A percentile compares a stretch with the other conserved stretches of the same genome.
These are phyloP conservation scores for Sphaerostilbella broomeana DNA, from an alignment of 2,329 filamentous ascomycete species.

Conservation along the genomic window DNA sequence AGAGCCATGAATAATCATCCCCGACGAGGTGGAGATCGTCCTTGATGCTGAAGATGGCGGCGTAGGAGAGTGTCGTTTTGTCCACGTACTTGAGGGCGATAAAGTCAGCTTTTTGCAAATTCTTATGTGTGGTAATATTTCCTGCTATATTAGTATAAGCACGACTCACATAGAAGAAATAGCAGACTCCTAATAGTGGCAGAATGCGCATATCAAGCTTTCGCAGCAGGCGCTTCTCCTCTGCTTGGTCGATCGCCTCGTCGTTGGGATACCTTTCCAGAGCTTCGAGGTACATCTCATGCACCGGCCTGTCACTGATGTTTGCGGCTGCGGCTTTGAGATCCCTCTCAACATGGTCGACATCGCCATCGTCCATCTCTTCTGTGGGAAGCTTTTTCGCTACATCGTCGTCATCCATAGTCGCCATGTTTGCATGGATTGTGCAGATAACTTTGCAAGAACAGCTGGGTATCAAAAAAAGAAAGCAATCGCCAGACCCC, in stretches of 20 bases:
- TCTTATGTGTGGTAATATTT: not conserved
- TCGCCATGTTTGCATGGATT: too few relatives aligned
- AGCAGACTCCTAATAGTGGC: constrained; percentile 33
- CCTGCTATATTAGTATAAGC: not conserved
- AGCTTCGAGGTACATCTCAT: constrained; percentile 30
- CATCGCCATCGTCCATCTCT: constrained; percentile 9
- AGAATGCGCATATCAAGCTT: constrained; percentile 34
- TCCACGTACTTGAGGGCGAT: constrained; percentile 23
- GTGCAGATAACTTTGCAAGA: too few relatives aligned
- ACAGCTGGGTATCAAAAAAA: too few relatives aligned
- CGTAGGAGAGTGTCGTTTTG: constrained; percentile 54
- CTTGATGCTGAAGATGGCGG: constrained; percentile 57
- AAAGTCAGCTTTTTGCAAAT: not conserved
- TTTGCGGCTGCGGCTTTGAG: constrained; percentile 13
- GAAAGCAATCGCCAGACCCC: too few relatives aligned
- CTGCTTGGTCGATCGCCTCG: constrained; percentile 29
- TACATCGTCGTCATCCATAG: too few relatives aligned
- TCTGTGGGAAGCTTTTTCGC: too few relatives aligned
- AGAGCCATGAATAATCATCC: constrained; percentile 46
- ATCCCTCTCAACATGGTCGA: constrained; percentile 17
- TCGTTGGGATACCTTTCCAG: constrained; percentile 31
- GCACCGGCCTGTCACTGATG: constrained; percentile 18
- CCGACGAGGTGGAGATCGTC: constrained; percentile 52
- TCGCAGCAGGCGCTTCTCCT: constrained; percentile 28
- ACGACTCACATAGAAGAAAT: constrained; percentile 31